A percentile compares a stretch with the other conserved stretches of the same genome.
These are phyloP conservation scores for Neopestalotiopsis sp. DNA, from an alignment of 2,329 filamentous ascomycete species.

Conservation along the genomic window DNA sequence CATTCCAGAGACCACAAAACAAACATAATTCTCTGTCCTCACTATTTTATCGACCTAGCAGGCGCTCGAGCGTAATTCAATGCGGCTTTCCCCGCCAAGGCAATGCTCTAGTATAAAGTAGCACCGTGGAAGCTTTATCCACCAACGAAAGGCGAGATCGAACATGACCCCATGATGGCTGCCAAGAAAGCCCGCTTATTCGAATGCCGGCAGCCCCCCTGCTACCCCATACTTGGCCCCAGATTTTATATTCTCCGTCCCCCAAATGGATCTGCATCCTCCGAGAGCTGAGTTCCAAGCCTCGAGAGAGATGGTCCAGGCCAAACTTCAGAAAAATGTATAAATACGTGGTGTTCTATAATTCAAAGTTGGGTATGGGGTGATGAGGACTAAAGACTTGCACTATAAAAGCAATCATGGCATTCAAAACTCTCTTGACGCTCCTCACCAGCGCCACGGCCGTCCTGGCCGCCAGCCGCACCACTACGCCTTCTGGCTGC, in stretches of 20 bases:
- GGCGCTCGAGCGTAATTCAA: background rate
- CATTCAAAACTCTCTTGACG: constrained; percentile 13
- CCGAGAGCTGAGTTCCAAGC: background rate
- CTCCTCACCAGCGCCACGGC: constrained; percentile 6
- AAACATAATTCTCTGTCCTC: too few relatives aligned
- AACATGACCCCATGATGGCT: background rate
- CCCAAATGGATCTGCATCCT: constrained; percentile 17
- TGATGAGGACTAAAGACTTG: background rate
- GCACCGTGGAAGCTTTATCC: background rate
- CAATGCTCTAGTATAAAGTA: background rate
- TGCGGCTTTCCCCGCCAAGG: background rate
- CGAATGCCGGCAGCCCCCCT: constrained; percentile 1
- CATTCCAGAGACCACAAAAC: too few relatives aligned
- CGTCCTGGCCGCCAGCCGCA: constrained; percentile 40
- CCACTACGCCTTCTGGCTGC: constrained; percentile 52
- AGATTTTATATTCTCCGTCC: background rate
- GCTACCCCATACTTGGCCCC: constrained; percentile 12
- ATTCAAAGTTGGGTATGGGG: too few relatives aligned
- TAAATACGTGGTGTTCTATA: background rate
- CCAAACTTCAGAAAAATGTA: background rate
- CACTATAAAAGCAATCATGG: background rate
- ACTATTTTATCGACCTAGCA: background rate
- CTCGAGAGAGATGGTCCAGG: background rate
- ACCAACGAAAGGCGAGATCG: background rate
- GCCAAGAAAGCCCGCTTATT: constrained; percentile 9